Evolutionary conservation across 2,329 filamentous ascomycete species (phyloP), one percentile per base, ranked within the genome.

Genomic region (Teratosphaeriaceae sp.): DNA sequence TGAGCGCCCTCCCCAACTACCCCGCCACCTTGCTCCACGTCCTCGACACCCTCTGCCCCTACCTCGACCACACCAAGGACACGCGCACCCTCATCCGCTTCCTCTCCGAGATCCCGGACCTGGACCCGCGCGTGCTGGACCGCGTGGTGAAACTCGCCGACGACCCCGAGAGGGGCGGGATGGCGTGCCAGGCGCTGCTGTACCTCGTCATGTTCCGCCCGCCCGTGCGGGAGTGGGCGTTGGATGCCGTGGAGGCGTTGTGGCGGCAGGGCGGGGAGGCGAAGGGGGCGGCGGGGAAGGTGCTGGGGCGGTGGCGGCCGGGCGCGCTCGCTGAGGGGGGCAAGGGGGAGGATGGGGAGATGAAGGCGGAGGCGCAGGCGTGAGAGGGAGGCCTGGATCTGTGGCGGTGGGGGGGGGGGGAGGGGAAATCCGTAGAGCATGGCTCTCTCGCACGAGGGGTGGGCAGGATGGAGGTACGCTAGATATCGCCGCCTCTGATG

Each of bases 1-100:
- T 34, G 20, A 9, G 49, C 21, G 44, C 51, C 21, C 39, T 56
- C n/a, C 50, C 55, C 3, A 53, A 54, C 24, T 62, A 62, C 49
- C 52, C 48, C 45, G 43, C 43, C 21, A 55, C 51, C 47, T 54
- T 51, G 7, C 38, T 60, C 63, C 24, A 65, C 60, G 37, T 97
- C n/a, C 73, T 98, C 15, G 88, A 96, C 59, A 85, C 85, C 1
- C 87, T 98, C 55, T 67, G 94, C 24, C 86, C 87, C 3, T 97
- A 95, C 62, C 73, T 97, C n/a, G 88, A 96, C n/a, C n/a, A n/a
- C 59, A 78, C 83, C 2, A 85, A 87, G 47, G 92, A 98, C 61
- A 90, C 92, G 63, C 54, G 57, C 31, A 78, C 94, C 18, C 70
- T 98, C 43, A 89, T 94, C 21, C 80, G 92, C 26, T 94, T 97